Percentiles rank a stretch among this genome's conserved stretches.
phyloP scores from a whole-genome alignment of 805 yeast species.

The Candida lessepsii region DNA sequence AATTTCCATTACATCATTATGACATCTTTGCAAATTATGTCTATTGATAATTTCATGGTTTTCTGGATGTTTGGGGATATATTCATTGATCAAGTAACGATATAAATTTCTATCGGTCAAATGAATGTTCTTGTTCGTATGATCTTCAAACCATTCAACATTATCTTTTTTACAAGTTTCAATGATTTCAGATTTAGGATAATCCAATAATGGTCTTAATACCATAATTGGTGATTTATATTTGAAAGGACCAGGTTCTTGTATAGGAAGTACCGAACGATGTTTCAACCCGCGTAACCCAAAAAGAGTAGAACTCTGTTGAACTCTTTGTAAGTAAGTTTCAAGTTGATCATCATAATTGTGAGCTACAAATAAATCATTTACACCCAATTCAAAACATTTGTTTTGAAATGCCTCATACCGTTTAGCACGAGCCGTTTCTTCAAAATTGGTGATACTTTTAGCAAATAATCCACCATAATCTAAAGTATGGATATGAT shows the following conservation, averaged over 20 bases:
- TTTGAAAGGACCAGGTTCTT: constrained; percentile 16
- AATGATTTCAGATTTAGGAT: constrained; percentile 44
- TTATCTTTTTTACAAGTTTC: constrained; percentile 41
- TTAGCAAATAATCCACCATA: constrained; percentile 26
- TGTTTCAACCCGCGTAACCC: constrained; percentile 60
- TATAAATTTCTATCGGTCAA: constrained; percentile 60
- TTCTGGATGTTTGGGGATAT: constrained; percentile 20
- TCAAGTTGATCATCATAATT: constrained; percentile 72
- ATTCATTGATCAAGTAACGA: constrained; percentile 35
- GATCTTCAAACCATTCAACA: constrained; percentile 69
- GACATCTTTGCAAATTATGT: constrained; percentile 14
- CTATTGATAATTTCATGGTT: constrained; percentile 13
- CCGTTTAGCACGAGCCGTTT: constrained; percentile 56
- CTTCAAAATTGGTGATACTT: constrained; percentile 48
- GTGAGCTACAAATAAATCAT: constrained; percentile 60
- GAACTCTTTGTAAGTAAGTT: constrained; percentile 58
- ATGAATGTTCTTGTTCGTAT: constrained; percentile 52
- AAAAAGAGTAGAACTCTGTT: constrained; percentile 36
- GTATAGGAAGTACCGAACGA: constrained; percentile 27
- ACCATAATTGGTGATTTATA: constrained; percentile 21
- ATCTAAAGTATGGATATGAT: constrained; percentile 26
- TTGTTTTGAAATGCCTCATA: constrained; percentile 42
- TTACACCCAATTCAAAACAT: constrained; percentile 35
- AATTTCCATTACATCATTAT: constrained; percentile 9
- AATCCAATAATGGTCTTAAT: constrained; percentile 53